Conservation (phyloP, 2,329 filamentous ascomycete genomes). For the Furcasterigmium furcatum region DNA sequence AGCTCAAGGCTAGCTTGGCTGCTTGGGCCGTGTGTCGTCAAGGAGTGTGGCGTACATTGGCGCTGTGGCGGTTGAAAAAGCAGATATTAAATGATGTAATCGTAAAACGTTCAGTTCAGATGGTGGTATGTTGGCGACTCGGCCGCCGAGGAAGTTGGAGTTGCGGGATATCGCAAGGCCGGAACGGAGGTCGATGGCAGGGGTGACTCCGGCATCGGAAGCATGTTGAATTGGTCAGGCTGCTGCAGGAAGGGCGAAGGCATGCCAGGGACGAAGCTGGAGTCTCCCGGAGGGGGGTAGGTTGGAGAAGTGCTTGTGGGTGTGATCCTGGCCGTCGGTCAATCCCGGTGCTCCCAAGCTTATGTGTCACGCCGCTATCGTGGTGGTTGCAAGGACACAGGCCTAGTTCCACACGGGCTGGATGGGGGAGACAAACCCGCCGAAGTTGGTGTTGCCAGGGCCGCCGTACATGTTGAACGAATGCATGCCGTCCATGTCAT, state of each 20-base stretch:
- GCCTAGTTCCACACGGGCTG: conserved; percentile 59
- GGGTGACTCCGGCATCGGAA: conserved; percentile 43
- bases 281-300: conserved; percentile 26
- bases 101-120: conserved; percentile 12
- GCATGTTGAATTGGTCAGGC: conserved; percentile 38
- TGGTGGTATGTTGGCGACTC: conserved; percentile 22
- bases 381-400: conserved; percentile 24
- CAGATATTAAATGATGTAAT: conserved; percentile 20
- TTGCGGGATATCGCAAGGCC: conserved; percentile 29
- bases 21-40: conserved; percentile 18
- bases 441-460: conserved; percentile 23
- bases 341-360: conserved; percentile 45
- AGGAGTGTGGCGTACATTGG: conserved; percentile 29
- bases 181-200: conserved; percentile 25
- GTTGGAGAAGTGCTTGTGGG: conserved; percentile 38
- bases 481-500: conserved; percentile 41
- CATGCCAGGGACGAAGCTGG: conserved; percentile 23
- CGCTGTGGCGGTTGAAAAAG: conserved; percentile 23
- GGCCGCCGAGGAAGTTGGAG: conserved; percentile 14
- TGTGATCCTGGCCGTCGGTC: conserved; percentile 52
- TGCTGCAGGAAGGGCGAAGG: conserved; percentile 41
- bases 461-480: conserved; percentile 39
- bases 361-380: conserved; percentile 34
- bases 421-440: conserved; percentile 62
- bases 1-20: conserved; percentile 18